phyloP scores from a whole-genome alignment of 371 early-diverging fungal species.

The Rhizopus delemar region DNA sequence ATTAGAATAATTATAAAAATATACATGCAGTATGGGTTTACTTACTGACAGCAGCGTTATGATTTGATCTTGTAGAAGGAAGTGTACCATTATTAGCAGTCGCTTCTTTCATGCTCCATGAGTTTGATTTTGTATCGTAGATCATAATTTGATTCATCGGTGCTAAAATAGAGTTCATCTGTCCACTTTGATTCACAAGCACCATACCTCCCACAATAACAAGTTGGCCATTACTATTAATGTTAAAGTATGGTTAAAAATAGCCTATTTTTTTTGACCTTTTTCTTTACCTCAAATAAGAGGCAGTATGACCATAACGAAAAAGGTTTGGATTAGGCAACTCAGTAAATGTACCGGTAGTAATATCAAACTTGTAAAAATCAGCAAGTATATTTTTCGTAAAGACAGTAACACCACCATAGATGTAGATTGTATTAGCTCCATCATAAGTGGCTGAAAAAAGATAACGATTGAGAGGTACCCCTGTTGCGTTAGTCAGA shows the following conservation, averaged over 20 bases:
- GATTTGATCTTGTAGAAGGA: slow-evolving; percentile 33
- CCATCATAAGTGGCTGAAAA: slow-evolving; percentile 19
- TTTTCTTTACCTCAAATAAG: slow-evolving; percentile 29
- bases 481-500: slow-evolving; percentile 3
- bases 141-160: slow-evolving; percentile 24
- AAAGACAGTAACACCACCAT: slow-evolving; percentile 31
- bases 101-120: slow-evolving; percentile 26
- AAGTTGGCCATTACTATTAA: slow-evolving; percentile 36
- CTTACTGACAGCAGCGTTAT: slow-evolving; percentile 48
- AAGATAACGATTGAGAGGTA: slow-evolving; percentile 21
- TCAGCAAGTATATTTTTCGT: slow-evolving; percentile 13
- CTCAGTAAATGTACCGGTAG: slow-evolving; percentile 14
- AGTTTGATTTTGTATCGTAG: slow-evolving; percentile 29
- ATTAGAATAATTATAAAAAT: slow-evolving; percentile 5
- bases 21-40: slow-evolving; percentile 2
- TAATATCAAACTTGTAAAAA: slow-evolving; percentile 26
- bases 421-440: slow-evolving; percentile 25
- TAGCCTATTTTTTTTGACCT: slow-evolving; percentile 5
- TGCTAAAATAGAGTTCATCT: slow-evolving; percentile 9
- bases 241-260: slow-evolving; percentile 5
- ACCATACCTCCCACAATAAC: slow-evolving; percentile 47
- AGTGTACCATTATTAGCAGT: slow-evolving; percentile 1
- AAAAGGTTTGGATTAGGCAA: slow-evolving; percentile 18
- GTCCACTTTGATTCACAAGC: background rate
- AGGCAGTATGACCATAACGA: slow-evolving; percentile 38